Evolutionary conservation across 2,329 filamentous ascomycete species (phyloP).

Genomic region (Colletotrichum tropicale): DNA sequence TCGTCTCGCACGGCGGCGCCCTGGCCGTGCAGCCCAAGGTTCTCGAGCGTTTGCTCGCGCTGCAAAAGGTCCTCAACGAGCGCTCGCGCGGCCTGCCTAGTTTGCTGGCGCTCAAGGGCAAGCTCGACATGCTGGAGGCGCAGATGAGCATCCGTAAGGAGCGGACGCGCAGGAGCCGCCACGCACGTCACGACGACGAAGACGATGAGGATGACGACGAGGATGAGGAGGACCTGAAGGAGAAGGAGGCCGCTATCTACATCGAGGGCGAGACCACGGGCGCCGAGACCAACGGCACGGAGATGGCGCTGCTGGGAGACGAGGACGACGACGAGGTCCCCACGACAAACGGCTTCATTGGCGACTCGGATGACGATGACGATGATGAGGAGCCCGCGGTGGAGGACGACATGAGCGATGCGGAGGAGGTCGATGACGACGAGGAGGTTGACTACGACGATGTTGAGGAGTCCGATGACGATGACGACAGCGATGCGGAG

Average conservation of each 20-base stretch:
- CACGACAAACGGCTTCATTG: slow-evolving; percentile 57
- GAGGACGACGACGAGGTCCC: slow-evolving; percentile 64
- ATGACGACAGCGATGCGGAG: slow-evolving; percentile 57
- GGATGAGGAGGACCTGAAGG: slow-evolving; percentile 58
- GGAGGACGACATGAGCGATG: slow-evolving; percentile 49
- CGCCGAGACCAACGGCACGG: slow-evolving; percentile 37
- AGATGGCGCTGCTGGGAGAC: slow-evolving; percentile 45
- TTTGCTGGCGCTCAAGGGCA: slow-evolving; percentile 88
- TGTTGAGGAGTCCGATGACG: slow-evolving; percentile 59
- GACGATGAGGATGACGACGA: slow-evolving; percentile 59
- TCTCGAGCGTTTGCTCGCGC: slow-evolving; percentile 74
- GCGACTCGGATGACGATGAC: slow-evolving; percentile 64
- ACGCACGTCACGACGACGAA: slow-evolving; percentile 42
- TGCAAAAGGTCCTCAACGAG: slow-evolving; percentile 88
- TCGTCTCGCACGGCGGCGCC: slow-evolving; percentile 90
- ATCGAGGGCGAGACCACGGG: slow-evolving; percentile 74
- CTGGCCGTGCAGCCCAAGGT: slow-evolving; percentile 86
- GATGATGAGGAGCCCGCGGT: slow-evolving; percentile 43
- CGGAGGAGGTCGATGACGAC: slow-evolving; percentile 56
- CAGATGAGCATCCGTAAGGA: slow-evolving; percentile 82
- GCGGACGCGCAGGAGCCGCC: slow-evolving; percentile 56
- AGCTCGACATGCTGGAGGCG: slow-evolving; percentile 90
- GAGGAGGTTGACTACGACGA: slow-evolving; percentile 67
- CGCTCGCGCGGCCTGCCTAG: slow-evolving; percentile 82
- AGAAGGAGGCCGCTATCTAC: slow-evolving; percentile 66